Percentiles rank a stretch among this genome's conserved stretches.
Evolutionary conservation across 2,329 filamentous ascomycete species (phyloP).

Genomic region (Aspergillus sergii): DNA sequence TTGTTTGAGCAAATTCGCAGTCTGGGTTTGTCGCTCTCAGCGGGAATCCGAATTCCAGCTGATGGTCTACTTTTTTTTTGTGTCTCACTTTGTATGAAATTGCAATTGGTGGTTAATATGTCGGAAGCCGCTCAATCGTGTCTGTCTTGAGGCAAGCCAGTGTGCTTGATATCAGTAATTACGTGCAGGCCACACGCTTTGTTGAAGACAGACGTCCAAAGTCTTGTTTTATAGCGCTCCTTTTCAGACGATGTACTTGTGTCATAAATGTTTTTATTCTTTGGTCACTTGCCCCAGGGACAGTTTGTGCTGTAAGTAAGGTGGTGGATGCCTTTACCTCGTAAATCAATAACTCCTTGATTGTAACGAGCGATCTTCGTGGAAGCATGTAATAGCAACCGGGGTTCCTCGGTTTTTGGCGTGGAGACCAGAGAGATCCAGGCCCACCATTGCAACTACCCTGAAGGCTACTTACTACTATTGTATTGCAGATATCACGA

Average conservation of each 20-base stretch:
- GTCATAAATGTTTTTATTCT: not conserved
- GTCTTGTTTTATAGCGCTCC: slow-evolving; percentile 6
- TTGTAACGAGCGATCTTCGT: not conserved
- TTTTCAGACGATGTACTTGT: not conserved
- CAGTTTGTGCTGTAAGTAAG: not conserved
- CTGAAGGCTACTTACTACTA: not conserved
- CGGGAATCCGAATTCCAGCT: not conserved
- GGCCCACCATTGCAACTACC: not conserved
- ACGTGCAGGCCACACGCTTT: not conserved
- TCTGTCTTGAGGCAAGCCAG: not conserved
- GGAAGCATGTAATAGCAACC: not conserved
- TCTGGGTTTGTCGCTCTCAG: slow-evolving; percentile 16
- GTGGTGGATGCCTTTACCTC: not conserved
- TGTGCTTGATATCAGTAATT: not conserved
- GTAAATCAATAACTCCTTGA: not conserved
- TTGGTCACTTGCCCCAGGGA: not conserved
- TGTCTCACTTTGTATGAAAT: slow-evolving; percentile 1
- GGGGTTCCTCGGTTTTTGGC: not conserved
- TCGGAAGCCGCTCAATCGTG: not conserved
- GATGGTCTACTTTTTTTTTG: not conserved
- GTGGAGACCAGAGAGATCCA: not conserved
- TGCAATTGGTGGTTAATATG: slow-evolving; percentile 5
- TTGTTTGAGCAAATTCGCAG: slow-evolving; percentile 34
- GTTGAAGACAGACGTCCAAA: not conserved
- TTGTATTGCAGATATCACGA: not conserved